phyloP scores from a whole-genome alignment of 2,329 filamentous ascomycete species.

The Ampelomyces quisqualis region DNA sequence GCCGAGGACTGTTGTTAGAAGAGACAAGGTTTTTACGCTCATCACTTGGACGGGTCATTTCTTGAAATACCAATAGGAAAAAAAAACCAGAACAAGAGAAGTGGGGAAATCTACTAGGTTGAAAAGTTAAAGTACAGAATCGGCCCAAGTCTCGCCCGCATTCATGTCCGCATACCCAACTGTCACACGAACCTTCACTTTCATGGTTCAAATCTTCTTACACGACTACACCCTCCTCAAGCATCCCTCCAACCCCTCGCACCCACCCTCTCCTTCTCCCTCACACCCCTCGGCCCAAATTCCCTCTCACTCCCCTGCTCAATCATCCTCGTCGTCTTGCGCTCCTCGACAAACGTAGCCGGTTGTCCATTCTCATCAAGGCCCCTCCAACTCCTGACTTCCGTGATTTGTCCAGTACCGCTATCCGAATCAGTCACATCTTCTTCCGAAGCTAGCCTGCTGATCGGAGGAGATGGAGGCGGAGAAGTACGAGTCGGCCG shows the following conservation, averaged over 20 bases:
- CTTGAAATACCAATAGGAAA: too few relatives aligned
- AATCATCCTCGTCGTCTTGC: constrained; percentile 12
- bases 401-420: constrained; percentile 16
- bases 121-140: not conserved
- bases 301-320: constrained; percentile 13
- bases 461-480: constrained; percentile 7
- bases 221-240: too few relatives aligned
- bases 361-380: constrained; percentile 33
- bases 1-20: constrained; percentile 37
- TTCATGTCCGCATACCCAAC: too few relatives aligned
- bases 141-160: not conserved
- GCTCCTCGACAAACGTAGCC: constrained; percentile 31
- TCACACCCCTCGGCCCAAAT: constrained; percentile 2
- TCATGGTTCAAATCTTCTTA: too few relatives aligned
- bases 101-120: not conserved
- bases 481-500: constrained; percentile 5
- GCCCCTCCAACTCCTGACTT: constrained; percentile 28
- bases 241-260: constrained; percentile 13
- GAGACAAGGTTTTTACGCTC: too few relatives aligned
- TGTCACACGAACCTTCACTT: too few relatives aligned
- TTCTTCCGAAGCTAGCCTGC: constrained; percentile 13
- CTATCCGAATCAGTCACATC: constrained; percentile 33
- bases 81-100: too few relatives aligned
- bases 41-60: not conserved
- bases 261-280: not conserved